Evolutionary conservation across 2,329 filamentous ascomycete genomes (phyloP).

Genomic region (Fusarium praegraminearum): DNA sequence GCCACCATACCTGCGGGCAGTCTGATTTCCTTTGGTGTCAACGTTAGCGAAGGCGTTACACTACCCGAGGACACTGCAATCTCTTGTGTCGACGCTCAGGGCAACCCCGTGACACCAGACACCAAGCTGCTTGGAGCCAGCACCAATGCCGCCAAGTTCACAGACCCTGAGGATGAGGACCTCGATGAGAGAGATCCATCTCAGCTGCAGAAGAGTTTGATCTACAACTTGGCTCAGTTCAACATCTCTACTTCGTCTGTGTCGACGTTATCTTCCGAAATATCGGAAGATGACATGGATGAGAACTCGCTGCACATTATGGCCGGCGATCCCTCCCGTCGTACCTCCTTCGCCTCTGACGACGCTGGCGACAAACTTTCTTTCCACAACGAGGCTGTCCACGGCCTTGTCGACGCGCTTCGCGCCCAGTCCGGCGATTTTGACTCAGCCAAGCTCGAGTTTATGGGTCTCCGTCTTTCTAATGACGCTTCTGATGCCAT

Average conservation of each 20-base stretch:
- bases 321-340: slow-evolving; percentile 69
- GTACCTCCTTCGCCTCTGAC: slow-evolving; percentile 79
- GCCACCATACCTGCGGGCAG: slow-evolving; percentile 78
- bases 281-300: slow-evolving; percentile 74
- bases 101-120: slow-evolving; percentile 56
- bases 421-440: slow-evolving; percentile 82
- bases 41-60: slow-evolving; percentile 71
- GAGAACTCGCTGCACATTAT: slow-evolving; percentile 66
- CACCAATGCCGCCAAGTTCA: slow-evolving; percentile 64
- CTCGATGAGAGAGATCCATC: slow-evolving; percentile 63
- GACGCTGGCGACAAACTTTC: slow-evolving; percentile 68
- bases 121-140: slow-evolving; percentile 60
- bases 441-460: slow-evolving; percentile 85
- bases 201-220: slow-evolving; percentile 65
- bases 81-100: slow-evolving; percentile 54
- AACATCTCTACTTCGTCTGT: slow-evolving; percentile 67
- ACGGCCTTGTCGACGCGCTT: slow-evolving; percentile 87
- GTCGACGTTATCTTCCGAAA: slow-evolving; percentile 72
- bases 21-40: slow-evolving; percentile 83
- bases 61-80: slow-evolving; percentile 54
- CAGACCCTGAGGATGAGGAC: slow-evolving; percentile 62
- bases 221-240: slow-evolving; percentile 65
- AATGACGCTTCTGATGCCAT: slow-evolving; percentile 91
- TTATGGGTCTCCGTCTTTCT: slow-evolving; percentile 91
- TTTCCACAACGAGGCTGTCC: slow-evolving; percentile 89